Base-by-base conservation (phyloP, 2,329 filamentous ascomycete genomes). In the Madurella mycetomatis region DNA sequence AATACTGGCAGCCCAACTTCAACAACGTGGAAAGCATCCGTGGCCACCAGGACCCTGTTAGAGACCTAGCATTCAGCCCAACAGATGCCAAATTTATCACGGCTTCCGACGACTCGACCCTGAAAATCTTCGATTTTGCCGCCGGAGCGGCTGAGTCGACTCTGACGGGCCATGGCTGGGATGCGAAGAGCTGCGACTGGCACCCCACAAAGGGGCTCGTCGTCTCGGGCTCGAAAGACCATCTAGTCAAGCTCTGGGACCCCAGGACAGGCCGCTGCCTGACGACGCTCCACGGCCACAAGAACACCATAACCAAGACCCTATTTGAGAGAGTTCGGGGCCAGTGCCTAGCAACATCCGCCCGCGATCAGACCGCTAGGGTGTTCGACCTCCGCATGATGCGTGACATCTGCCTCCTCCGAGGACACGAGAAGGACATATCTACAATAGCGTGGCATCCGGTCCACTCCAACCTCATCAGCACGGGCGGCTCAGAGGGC, bases 1-100 rank as follows among this genome's bases (percentile, higher is more conserved):
- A 97, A 74, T 99, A 99, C 74, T 97, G 92, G 90, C 91, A 96
- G 70, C 90, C 92, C 32, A 99, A 97, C 70, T 96, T 99, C 76
- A 97, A 99, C 78, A 96, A 97, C 66, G 91, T 97, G 56, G 90
- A 97, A 71, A 92, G 90, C 50, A 90, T 99, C 51, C 86, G 92
- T 67, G 94, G 91, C 7, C 94, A 97, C 68, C 83, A 84, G 47
- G 91, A 96, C 67, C 87, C 92, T 5, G 89, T 99, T 57, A 81
- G 94, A 64, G 94, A 96, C 65, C 77, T 99, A 40, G 88, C 92
- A 9, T 97, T 97, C 71, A 90, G 91, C 56, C 94, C 94, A 1
- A 96, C 88, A 58, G 94, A 99, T 71, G 82, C 88, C 57, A 97
- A 97, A 69, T 99, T 99, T 64, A 89, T 96, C 60, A 97, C 92